phyloP scores from a whole-genome alignment of 2,329 filamentous ascomycete genomes.

The Torrubiella hemipterigena region DNA sequence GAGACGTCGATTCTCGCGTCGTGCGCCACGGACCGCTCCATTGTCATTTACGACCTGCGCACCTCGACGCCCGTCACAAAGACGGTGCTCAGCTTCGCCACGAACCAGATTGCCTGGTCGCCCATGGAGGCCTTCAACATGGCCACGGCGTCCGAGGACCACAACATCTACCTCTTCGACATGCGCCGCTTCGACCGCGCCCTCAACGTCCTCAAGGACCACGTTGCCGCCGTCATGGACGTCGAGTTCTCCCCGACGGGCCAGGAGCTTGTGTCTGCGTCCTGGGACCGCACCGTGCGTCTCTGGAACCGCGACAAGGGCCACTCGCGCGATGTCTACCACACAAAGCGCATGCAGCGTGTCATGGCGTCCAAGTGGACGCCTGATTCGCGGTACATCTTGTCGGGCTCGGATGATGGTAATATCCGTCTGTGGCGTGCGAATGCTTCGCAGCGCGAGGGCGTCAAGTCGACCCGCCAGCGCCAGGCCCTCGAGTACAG shows the following conservation, averaged over 20 bases:
- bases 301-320: conserved; percentile 73
- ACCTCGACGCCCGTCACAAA: conserved; percentile 75
- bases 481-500: conserved; percentile 88
- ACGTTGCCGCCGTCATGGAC: conserved; percentile 88
- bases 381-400: conserved; percentile 77
- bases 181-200: conserved; percentile 83
- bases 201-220: conserved; percentile 80
- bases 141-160: conserved; percentile 86
- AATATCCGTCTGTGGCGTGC: conserved; percentile 81
- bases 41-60: conserved; percentile 86
- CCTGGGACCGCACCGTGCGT: conserved; percentile 74
- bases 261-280: conserved; percentile 82
- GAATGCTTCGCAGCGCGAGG: conserved; percentile 70
- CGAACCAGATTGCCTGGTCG: conserved; percentile 82
- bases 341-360: conserved; percentile 95
- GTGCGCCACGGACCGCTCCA: conserved; percentile 69
- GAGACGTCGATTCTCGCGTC: conserved; percentile 87
- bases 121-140: conserved; percentile 97
- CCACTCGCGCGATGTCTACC: conserved; percentile 85
- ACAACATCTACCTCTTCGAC: conserved; percentile 81
- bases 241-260: conserved; percentile 92
- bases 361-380: conserved; percentile 80
- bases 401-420: conserved; percentile 88
- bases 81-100: conserved; percentile 68
- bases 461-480: conserved; percentile 75